Base-by-base conservation (phyloP, 768 basidiomycete genomes). In the Leucocoprinus sp. region DNA sequence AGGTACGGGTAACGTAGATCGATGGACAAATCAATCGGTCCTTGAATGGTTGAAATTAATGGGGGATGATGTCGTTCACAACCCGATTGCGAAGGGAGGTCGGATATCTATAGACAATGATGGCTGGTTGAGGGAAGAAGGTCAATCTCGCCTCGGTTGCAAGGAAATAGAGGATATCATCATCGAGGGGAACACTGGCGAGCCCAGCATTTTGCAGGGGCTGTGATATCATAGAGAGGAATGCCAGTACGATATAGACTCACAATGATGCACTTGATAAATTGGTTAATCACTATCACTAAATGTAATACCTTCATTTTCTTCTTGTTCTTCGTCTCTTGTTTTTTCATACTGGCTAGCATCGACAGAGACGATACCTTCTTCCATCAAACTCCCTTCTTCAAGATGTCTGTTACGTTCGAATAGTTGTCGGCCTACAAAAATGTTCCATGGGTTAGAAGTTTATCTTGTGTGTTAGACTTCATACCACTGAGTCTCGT, bases 371-470 rank as follows among this genome's bases (percentile, higher is more conserved):
- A 85, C 79, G 0, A 80, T 76, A 19, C 80, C 93, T 58, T 93
- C 95, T 61, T 97, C 93, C 57, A 84, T 63, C 28, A 93, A 69
- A 11, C 64, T 72, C 52, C 88, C 87, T 44, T 97, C 95, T 37
- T 88, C 82, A 26, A 93, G 70, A 54, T 77, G 76, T 46, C 68
- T 76, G 58, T 90, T 82, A 29, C 78, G 77, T 64, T 95, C 91
- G 63, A 98, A 99, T 36, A 97, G 66, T 65, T 96, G 92, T 18
- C 91, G 82, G 21, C 95, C 95, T 95, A 53, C n/a, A 42, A 26
- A 5, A 34, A 23, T 43, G 44, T 41, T 35, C 37, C 18, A 43
- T 24, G 11, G n/a, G n/a, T n/a, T n/a, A n/a, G n/a, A 37, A 8
- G 42, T 19, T 31, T 14, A 18, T 41, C 39, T 26, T 40, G 19